Evolutionary conservation across 768 basidiomycete species (phyloP).

Genomic region (Cystobasidium tubakii): DNA sequence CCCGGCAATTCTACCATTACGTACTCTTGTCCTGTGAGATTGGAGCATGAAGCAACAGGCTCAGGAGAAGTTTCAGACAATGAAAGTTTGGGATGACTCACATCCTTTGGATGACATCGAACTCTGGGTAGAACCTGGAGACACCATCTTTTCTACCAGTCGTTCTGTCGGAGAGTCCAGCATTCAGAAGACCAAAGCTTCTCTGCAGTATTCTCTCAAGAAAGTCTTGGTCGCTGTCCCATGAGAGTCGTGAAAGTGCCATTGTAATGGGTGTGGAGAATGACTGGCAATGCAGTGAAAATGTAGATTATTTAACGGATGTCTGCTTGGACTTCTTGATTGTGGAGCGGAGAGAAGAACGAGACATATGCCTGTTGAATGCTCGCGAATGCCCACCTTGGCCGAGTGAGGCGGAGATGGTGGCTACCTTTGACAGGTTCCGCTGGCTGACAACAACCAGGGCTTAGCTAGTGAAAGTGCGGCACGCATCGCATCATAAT

Average conservation of each 20-base stretch:
- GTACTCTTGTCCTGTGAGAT: neutral
- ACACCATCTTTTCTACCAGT: neutral
- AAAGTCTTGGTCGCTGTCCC: neutral
- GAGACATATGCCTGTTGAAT: neutral
- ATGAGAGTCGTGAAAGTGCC: neutral
- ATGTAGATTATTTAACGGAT: too few relatives aligned
- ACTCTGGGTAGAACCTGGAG: conserved; percentile 13
- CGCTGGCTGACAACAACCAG: neutral
- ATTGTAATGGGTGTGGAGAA: neutral
- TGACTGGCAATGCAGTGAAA: too few relatives aligned
- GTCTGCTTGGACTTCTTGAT: neutral
- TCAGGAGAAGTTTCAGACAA: neutral
- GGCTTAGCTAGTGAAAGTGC: too few relatives aligned
- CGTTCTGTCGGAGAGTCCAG: neutral
- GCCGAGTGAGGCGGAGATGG: neutral
- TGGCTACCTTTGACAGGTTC: neutral
- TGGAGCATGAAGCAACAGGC: neutral
- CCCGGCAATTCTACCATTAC: conserved; percentile 15
- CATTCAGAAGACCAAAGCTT: neutral
- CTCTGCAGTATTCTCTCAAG: neutral
- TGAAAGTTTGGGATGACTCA: conserved; percentile 2
- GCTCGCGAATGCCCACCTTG: neutral
- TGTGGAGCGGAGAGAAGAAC: neutral
- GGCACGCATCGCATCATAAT: too few relatives aligned
- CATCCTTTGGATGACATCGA: conserved; percentile 19